A percentile compares a stretch with the other conserved stretches of the same genome.
phyloP scores from a whole-genome alignment of 495 filamentous ascomycete species.

The Aspergillus bertholletiae region DNA sequence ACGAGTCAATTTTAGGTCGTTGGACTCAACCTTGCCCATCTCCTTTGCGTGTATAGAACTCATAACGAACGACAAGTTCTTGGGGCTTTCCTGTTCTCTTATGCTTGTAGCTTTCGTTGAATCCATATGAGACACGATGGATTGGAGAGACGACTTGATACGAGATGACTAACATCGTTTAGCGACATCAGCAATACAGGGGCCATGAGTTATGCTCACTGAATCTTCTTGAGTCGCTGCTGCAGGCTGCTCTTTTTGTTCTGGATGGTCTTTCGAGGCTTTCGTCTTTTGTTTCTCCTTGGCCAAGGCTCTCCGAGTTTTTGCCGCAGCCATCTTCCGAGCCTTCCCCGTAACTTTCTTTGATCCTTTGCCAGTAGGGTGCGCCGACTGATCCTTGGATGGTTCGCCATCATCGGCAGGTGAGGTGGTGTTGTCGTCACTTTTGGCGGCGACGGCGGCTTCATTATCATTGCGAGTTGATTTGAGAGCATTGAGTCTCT shows the following conservation, averaged over 20 bases:
- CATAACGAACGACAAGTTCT: constrained; percentile 5
- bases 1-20: constrained; percentile 17
- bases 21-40: constrained; percentile 13
- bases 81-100: background rate
- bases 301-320: background rate
- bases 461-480: background rate
- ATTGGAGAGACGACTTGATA: background rate
- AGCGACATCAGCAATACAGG: background rate
- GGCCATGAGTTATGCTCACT: background rate
- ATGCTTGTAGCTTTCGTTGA: background rate
- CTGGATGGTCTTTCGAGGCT: background rate
- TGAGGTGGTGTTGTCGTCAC: background rate
- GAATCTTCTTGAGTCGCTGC: background rate
- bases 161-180: background rate
- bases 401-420: background rate
- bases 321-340: background rate
- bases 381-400: background rate
- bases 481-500: background rate
- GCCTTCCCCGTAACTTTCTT: background rate
- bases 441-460: background rate
- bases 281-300: background rate
- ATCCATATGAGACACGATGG: background rate
- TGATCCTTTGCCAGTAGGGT: background rate
- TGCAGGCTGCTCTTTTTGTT: background rate
- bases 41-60: constrained; percentile 8